phyloP scores from a whole-genome alignment of 2,329 filamentous ascomycete genomes.

The Penicillium palitans region DNA sequence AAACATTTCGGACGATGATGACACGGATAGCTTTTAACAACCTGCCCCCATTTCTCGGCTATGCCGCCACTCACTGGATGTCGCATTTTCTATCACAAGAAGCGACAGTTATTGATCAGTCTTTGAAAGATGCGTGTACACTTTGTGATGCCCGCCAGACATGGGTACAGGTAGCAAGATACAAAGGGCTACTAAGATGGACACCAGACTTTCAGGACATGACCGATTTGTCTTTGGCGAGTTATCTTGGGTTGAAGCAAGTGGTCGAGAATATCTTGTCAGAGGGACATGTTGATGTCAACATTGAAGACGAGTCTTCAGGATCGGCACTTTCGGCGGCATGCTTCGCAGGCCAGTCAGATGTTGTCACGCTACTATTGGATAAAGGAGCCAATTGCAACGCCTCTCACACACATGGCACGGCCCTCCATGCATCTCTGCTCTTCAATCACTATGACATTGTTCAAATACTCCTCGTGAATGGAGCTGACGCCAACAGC shows the following conservation, averaged over 20 bases:
- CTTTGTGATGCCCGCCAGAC: background rate
- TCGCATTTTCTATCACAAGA: background rate
- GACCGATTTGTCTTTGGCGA: background rate
- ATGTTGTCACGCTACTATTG: background rate
- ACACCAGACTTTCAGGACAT: background rate
- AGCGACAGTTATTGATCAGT: background rate
- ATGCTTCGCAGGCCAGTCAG: background rate
- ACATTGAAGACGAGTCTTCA: background rate
- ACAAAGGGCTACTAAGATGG: background rate
- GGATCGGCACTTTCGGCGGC: background rate
- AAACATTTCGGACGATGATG: too few relatives aligned
- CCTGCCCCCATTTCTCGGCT: background rate
- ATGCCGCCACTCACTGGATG: background rate
- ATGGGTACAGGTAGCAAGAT: background rate
- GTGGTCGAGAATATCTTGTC: background rate
- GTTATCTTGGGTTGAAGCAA: background rate
- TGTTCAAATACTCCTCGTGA: background rate
- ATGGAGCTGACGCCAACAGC: background rate
- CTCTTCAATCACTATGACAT: background rate
- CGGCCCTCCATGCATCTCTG: background rate
- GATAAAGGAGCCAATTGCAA: background rate
- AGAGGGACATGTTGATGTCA: background rate
- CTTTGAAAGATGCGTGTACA: background rate
- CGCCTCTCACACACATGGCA: background rate
- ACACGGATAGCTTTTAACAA: background rate